phyloP scores from a whole-genome alignment of 768 basidiomycete genomes.

The Rhizopogon vulgaris region DNA sequence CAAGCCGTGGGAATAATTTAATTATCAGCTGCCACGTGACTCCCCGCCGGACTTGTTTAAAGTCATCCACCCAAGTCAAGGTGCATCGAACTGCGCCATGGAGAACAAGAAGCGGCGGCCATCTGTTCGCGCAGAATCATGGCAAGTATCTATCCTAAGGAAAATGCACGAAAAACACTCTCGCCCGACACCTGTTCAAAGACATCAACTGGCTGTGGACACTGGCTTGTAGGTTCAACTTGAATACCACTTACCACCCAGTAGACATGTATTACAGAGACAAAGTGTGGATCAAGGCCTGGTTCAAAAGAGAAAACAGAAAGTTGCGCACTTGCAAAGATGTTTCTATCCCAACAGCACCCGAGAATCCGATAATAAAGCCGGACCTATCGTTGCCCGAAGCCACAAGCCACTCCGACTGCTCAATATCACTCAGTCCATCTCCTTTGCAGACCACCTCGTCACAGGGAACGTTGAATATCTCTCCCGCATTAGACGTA shows the following conservation, averaged over 20 bases:
- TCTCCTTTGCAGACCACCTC: neutral
- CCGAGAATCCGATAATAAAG: neutral
- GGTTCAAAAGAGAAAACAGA: constrained; percentile 24
- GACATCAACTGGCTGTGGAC: constrained; percentile 14
- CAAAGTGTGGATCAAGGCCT: constrained; percentile 22
- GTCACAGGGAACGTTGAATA: neutral
- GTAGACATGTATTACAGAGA: constrained; percentile 12
- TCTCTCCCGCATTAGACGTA: neutral
- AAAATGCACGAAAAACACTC: constrained; percentile 15
- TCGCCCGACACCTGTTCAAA: constrained; percentile 19
- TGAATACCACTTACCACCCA: constrained; percentile 3
- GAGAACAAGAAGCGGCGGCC: constrained; percentile 4
- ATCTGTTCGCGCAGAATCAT: constrained; percentile 16
- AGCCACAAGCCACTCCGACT: neutral
- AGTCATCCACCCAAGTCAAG: too few species aligned
- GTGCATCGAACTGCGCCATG: constrained; percentile 2
- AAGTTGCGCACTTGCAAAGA: constrained; percentile 7
- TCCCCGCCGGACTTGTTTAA: too few species aligned
- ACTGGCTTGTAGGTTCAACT: constrained; percentile 25
- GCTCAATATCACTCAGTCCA: neutral
- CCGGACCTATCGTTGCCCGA: neutral
- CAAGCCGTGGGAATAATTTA: neutral
- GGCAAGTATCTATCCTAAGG: constrained; percentile 25
- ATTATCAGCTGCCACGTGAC: neutral
- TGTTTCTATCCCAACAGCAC: too few species aligned